These are phyloP conservation scores for Viola pubescens DNA, from an alignment of 441 rosid genomes.

Conservation along the genomic window DNA sequence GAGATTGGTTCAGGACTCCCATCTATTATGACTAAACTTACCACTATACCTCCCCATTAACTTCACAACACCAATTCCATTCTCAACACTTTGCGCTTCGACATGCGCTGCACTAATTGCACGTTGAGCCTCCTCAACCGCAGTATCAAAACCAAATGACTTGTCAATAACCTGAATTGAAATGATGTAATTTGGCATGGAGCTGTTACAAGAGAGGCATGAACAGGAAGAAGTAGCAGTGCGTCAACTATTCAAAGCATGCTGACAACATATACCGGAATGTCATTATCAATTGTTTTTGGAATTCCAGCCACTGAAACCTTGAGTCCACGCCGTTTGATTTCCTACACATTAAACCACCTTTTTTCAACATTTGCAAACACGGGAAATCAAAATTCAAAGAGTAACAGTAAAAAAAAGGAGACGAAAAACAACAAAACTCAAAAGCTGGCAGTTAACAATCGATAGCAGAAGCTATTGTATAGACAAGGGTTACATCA, in stretches of 20 bases:
- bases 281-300: constrained; percentile 77
- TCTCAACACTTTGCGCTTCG: constrained; percentile 63
- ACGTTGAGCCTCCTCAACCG: constrained; percentile 91
- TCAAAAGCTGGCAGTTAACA: not conserved
- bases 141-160: constrained; percentile 79
- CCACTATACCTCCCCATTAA: constrained; percentile 82
- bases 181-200: constrained; percentile 8
- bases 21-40: constrained; percentile 17
- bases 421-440: not conserved
- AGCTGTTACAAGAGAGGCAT: constrained; percentile 7
- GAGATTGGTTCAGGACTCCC: too few relatives aligned
- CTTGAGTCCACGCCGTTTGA: constrained; percentile 61
- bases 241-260: not conserved
- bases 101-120: constrained; percentile 86
- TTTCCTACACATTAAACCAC: constrained; percentile 38
- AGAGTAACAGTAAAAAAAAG: not conserved
- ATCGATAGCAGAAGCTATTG: not conserved
- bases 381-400: not conserved
- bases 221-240: not conserved
- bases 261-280: constrained; percentile 40
- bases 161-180: constrained; percentile 66
- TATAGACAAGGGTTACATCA: not conserved
- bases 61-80: constrained; percentile 78
- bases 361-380: constrained; percentile 2
- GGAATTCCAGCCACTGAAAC: constrained; percentile 76